Evolutionary conservation across 805 yeast species (phyloP).

Genomic region (Naumovozyma baii): DNA sequence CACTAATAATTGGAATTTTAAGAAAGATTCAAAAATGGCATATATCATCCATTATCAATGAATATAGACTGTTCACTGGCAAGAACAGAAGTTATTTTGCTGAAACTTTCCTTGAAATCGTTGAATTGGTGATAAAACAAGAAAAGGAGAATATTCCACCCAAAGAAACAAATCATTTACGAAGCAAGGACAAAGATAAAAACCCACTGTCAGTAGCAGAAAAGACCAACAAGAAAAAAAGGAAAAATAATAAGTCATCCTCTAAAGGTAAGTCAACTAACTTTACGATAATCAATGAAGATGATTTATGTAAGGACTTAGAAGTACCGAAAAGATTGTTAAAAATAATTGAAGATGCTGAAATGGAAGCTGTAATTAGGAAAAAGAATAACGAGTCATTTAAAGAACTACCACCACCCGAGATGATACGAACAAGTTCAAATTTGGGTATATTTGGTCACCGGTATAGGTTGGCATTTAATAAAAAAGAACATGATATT

Average conservation of each 20-base stretch:
- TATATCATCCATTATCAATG: slow-evolving; percentile 72
- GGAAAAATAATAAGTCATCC: neutral
- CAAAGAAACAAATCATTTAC: neutral
- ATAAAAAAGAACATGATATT: slow-evolving; percentile 24
- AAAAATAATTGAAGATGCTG: slow-evolving; percentile 18
- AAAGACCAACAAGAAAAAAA: neutral
- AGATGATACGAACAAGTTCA: slow-evolving; percentile 15
- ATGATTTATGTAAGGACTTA: slow-evolving; percentile 21
- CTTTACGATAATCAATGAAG: slow-evolving; percentile 19
- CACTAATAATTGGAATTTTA: slow-evolving; percentile 69
- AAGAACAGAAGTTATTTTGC: slow-evolving; percentile 67
- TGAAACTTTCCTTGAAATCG: slow-evolving; percentile 71
- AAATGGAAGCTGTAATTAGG: slow-evolving; percentile 8
- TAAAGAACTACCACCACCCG: slow-evolving; percentile 1
- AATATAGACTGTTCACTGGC: slow-evolving; percentile 70
- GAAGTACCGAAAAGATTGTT: slow-evolving; percentile 23
- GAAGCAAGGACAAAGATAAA: neutral
- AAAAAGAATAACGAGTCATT: slow-evolving; percentile 1
- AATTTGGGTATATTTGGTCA: slow-evolving; percentile 27
- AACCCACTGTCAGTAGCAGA: neutral
- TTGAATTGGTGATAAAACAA: slow-evolving; percentile 35
- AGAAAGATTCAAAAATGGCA: slow-evolving; percentile 85
- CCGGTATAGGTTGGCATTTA: slow-evolving; percentile 25
- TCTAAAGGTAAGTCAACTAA: slow-evolving; percentile 9
- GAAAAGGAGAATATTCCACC: slow-evolving; percentile 7